Evolutionary conservation across 176 grass and related monocot species (phyloP).

Genomic region (Dactylis glomerata): DNA sequence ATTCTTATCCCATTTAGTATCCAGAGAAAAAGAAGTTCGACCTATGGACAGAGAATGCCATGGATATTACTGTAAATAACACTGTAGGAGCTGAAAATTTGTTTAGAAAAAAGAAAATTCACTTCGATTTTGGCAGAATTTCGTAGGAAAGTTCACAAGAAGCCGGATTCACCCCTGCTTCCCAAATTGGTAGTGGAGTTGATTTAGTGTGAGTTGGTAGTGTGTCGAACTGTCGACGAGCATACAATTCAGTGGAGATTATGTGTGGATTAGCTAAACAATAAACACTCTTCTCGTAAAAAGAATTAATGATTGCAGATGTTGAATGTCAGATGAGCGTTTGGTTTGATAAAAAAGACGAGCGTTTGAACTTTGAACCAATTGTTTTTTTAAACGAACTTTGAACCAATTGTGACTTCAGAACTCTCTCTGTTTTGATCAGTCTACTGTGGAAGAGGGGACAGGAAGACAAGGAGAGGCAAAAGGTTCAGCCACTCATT

Average conservation of each 20-base stretch:
- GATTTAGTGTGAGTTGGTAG: background rate
- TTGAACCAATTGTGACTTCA: background rate
- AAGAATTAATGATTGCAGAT: background rate
- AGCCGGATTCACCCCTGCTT: background rate
- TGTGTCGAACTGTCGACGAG: background rate
- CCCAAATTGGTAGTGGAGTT: background rate
- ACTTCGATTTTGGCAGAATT: background rate
- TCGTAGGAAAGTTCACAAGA: background rate
- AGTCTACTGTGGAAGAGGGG: conserved; percentile 82
- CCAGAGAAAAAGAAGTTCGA: background rate
- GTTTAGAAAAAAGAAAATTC: background rate
- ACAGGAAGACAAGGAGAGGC: conserved; percentile 66
- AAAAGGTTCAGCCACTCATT: conserved; percentile 83
- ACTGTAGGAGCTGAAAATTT: background rate
- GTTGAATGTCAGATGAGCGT: background rate
- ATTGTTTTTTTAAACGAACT: too few species aligned
- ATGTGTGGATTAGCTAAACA: background rate
- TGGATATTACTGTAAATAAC: background rate
- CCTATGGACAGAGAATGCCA: background rate
- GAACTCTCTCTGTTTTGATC: background rate
- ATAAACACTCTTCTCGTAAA: background rate
- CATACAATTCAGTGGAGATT: background rate
- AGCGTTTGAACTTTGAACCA: too few species aligned
- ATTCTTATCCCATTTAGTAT: background rate
- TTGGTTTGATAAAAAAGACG: background rate